Conservation (phyloP, 1,284 basidiomycete genomes). For the Austropuccinia psidii region DNA sequence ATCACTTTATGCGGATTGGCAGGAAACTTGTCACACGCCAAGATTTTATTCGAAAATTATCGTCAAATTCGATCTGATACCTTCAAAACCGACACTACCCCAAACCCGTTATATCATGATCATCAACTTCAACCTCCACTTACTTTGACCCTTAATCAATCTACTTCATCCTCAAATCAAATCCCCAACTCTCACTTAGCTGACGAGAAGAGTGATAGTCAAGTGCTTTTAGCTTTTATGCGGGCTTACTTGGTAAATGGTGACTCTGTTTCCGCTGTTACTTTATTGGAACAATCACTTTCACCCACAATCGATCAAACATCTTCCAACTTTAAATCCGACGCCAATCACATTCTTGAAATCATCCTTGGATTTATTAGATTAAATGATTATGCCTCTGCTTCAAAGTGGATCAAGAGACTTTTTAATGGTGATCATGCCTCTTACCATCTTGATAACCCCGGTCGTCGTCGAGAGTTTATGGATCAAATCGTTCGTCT, state of each 20-base stretch:
- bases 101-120: neutral
- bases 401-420: conserved; percentile 31
- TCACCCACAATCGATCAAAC: neutral
- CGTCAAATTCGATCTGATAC: conserved; percentile 5
- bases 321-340: neutral
- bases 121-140: conserved; percentile 1
- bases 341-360: conserved; percentile 27
- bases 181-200: conserved; percentile 1
- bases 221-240: conserved; percentile 19
- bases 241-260: conserved; percentile 19
- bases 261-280: conserved; percentile 25
- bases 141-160: neutral
- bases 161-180: neutral
- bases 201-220: conserved; percentile 14
- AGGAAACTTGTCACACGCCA: conserved; percentile 2
- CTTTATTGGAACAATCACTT: conserved; percentile 22
- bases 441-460: conserved; percentile 21
- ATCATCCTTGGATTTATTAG: conserved; percentile 30
- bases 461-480: conserved; percentile 13
- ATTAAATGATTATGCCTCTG: conserved; percentile 19
- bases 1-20: conserved; percentile 15
- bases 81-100: neutral
- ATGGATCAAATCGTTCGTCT: conserved; percentile 24
- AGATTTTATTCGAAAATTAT: conserved; percentile 25
- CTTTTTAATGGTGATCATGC: conserved; percentile 32